phyloP scores from a whole-genome alignment of 192 early-diverging fungal genomes.

The Entomortierella chlamydospora region DNA sequence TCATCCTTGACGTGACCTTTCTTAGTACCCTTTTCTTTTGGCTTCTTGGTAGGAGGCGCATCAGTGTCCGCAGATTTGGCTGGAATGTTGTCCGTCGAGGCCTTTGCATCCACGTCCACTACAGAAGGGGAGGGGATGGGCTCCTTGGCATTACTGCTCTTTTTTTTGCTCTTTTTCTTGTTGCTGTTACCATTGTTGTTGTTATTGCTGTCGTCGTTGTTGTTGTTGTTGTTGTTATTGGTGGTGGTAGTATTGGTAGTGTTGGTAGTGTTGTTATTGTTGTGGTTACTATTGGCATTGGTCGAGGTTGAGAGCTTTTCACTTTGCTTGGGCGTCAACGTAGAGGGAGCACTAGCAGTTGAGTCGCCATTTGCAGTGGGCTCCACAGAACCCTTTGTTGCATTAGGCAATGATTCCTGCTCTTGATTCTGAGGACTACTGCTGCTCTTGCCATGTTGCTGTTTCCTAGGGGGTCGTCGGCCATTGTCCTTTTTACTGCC shows the following conservation, averaged over 20 bases:
- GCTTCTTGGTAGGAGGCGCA: background rate
- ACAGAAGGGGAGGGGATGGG: slow-evolving; percentile 7
- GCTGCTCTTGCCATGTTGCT: background rate
- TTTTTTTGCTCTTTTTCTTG: slow-evolving; percentile 26
- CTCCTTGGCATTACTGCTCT: slow-evolving; percentile 15
- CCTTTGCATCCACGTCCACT: background rate
- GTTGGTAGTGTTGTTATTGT: slow-evolving; percentile 17
- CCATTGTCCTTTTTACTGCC: background rate
- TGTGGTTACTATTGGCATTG: slow-evolving; percentile 17
- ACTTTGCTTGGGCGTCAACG: slow-evolving; percentile 27
- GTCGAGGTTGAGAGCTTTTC: slow-evolving; percentile 27
- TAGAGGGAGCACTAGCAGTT: background rate
- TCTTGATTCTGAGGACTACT: background rate
- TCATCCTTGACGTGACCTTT: background rate
- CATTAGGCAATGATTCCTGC: background rate
- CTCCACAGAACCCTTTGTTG: slow-evolving; percentile 3
- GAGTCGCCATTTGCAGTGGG: background rate
- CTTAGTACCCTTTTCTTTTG: slow-evolving; percentile 2
- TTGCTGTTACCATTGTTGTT: background rate
- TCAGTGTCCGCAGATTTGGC: background rate
- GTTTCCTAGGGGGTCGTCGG: background rate
- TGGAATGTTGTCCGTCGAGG: background rate
- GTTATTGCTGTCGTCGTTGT: background rate
- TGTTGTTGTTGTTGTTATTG: slow-evolving; percentile 2
- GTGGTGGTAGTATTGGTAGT: background rate